Conservation (phyloP, 306 rosid species). For the Parietaria judaica region DNA sequence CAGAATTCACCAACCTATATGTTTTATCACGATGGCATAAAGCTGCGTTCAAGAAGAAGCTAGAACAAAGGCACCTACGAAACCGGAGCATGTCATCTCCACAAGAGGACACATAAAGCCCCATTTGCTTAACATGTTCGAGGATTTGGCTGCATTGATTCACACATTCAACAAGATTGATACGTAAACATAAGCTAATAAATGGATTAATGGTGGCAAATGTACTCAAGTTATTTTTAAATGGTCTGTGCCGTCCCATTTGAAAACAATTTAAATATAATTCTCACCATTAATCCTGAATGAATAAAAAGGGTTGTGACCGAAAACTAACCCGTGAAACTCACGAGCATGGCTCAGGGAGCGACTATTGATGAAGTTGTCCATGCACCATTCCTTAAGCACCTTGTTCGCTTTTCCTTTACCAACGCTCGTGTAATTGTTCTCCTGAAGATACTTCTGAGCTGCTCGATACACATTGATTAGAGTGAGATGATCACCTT, state of each 20-base stretch:
- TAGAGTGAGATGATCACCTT: constrained; percentile 82
- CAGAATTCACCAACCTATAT: constrained; percentile 44
- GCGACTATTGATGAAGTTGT: constrained; percentile 74
- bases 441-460: constrained; percentile 57
- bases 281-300: no score
- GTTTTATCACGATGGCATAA: constrained; percentile 82
- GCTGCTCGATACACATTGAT: constrained; percentile 72
- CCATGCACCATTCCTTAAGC: constrained; percentile 84
- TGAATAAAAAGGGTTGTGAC: no score
- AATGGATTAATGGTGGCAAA: neutral
- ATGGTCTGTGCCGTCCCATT: no score
- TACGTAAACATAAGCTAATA: neutral
- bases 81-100: constrained; percentile 75
- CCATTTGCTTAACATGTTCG: constrained; percentile 70
- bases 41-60: constrained; percentile 85
- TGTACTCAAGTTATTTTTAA: no score
- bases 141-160: constrained; percentile 57
- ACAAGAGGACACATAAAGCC: constrained; percentile 56
- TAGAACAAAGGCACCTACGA: constrained; percentile 86
- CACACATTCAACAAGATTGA: neutral
- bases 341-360: constrained; percentile 88
- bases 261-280: no score
- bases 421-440: constrained; percentile 30
- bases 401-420: constrained; percentile 56
- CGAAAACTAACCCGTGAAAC: constrained; percentile 57